Evolutionary conservation across 1,284 basidiomycete species (phyloP), one percentile per base, ranked within the genome.

Genomic region (Schizopora paradoxa): DNA sequence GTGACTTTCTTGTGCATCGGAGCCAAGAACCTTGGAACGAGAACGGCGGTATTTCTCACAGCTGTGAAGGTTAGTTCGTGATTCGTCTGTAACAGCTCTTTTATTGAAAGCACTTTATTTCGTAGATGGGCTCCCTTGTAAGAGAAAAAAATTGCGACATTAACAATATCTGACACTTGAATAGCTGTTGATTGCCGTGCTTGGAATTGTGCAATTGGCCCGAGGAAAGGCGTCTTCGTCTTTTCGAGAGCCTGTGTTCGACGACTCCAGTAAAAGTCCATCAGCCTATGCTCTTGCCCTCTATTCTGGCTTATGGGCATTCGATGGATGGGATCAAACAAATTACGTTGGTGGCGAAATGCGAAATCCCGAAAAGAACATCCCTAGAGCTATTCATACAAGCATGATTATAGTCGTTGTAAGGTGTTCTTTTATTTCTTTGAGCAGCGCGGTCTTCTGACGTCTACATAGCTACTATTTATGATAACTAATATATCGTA

Each of bases 241-340:
- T 1, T 68, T 90, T 36, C 73, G 66, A 38, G 69, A 73, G 39
- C 72, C 83, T 25, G 59, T 91, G 13, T 97, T 96, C 56, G 67
- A 72, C 5, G 83, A 78, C 2, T 86, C 91, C 3, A 88, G 86
- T 44, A 76, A 62, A 5, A 86, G 86, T 48, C 86, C 90, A 1
- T 86, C 90, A 2, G 72, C 82, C 2, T 99, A 93, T 65, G 92
- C 95, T 3, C 72, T 99, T 8, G 96, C 95, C 0, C 67, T 98
- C 3, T 99, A 98, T 66, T 95, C 91, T 8, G 92, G 92, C 0
- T 66, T 99, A 1, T 99, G 93, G 92, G 92, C 92, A 1, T 92
- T 91, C 57, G 91, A 94, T 61, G 92, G 94, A 0, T 97, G 92
- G 90, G 91, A 93, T 59, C 85, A 87, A 64, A 80, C 77, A 13